Percentiles rank a stretch among this genome's conserved stretches.
These are phyloP conservation scores for Chlamydomonas eustigma DNA, from an alignment of 139 green algal species.

Conservation along the genomic window DNA sequence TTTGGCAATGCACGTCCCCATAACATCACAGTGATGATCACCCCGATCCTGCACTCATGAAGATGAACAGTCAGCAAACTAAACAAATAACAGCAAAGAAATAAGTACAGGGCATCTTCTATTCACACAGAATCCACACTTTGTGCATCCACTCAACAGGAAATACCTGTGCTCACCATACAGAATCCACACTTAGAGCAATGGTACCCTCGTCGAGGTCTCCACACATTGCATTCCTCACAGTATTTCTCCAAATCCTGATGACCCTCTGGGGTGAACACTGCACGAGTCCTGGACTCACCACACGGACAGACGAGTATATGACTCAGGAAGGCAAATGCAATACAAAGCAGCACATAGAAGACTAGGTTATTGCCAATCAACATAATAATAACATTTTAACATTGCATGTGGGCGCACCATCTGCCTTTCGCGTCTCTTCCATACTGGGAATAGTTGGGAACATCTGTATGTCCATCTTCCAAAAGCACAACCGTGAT, in stretches of 20 bases:
- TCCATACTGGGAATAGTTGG: neutral
- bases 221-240: constrained; percentile 72
- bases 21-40: constrained; percentile 73
- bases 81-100: no score
- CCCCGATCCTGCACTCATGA: constrained; percentile 41
- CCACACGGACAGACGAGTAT: no score
- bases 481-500: constrained; percentile 1
- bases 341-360: no score
- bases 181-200: constrained; percentile 66
- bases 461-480: constrained; percentile 1
- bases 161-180: constrained; percentile 61
- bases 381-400: no score
- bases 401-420: no score
- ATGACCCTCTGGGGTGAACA: neutral
- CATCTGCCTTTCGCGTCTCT: neutral
- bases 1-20: constrained; percentile 65
- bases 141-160: no score
- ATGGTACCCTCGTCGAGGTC: constrained; percentile 53
- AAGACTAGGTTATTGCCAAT: no score
- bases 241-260: constrained; percentile 53
- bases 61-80: neutral
- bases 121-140: no score
- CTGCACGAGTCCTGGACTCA: neutral
- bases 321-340: no score
- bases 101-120: no score